Conservation (phyloP, 768 basidiomycete species). For the Crepidotus variabilis region DNA sequence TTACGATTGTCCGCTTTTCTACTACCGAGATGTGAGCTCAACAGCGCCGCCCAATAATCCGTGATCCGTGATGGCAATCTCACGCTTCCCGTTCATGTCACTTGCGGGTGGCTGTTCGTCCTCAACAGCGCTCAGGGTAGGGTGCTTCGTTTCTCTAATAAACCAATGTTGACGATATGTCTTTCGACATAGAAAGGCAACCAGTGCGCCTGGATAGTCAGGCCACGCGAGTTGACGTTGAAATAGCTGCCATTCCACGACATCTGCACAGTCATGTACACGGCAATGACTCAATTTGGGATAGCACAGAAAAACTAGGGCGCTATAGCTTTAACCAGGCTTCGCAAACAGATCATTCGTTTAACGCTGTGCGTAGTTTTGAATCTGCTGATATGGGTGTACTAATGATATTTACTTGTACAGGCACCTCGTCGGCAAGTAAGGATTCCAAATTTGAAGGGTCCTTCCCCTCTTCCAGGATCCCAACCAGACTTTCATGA, state of each 20-base stretch:
- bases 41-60: too few species aligned
- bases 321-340: conserved; percentile 7
- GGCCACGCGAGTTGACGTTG: not conserved
- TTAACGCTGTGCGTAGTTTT: conserved; percentile 1
- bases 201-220: conserved; percentile 1
- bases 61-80: too few species aligned
- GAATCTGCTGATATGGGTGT: not conserved
- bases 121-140: not conserved
- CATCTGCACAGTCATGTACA: not conserved
- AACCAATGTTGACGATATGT: too few species aligned
- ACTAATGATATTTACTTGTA: not conserved
- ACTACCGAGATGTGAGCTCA: too few species aligned
- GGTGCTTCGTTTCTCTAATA: too few species aligned
- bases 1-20: too few species aligned
- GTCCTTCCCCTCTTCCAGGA: conserved; percentile 7
- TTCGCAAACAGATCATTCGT: not conserved
- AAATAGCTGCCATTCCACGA: not conserved
- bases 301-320: not conserved
- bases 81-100: too few species aligned
- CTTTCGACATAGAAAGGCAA: not conserved
- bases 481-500: conserved; percentile 8
- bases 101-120: not conserved
- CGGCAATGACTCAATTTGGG: not conserved
- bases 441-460: conserved; percentile 9
- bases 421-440: conserved; percentile 1